Conservation (phyloP, 345 rosid species). For the Geranium brycei region DNA sequence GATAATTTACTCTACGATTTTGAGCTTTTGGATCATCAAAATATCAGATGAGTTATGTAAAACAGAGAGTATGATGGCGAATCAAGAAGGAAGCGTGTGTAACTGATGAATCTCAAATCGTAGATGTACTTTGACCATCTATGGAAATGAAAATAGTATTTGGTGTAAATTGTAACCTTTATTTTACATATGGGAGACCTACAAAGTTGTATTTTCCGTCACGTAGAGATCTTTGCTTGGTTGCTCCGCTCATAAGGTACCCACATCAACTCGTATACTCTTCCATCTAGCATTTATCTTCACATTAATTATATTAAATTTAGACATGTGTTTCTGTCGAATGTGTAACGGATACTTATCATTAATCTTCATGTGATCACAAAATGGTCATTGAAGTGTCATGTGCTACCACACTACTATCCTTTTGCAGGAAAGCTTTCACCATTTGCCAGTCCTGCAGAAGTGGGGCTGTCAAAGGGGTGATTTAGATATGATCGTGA, state of each 20-base stretch:
- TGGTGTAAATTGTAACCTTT: not conserved
- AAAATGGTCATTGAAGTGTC: not conserved
- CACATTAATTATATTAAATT: not conserved
- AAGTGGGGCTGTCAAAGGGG: not conserved
- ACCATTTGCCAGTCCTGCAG: not conserved
- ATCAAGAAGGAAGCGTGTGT: not conserved
- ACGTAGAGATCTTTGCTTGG: slow-evolving; percentile 1
- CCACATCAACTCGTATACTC: not conserved
- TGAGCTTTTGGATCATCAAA: not conserved
- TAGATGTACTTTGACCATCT: not conserved
- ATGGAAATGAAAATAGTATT: not conserved
- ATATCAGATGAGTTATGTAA: not conserved
- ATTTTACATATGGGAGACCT: not conserved
- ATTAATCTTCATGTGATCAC: not conserved
- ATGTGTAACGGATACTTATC: not conserved
- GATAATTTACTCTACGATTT: not conserved
- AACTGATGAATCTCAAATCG: not conserved
- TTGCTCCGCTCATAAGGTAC: slow-evolving; percentile 3
- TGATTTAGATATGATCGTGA: not conserved
- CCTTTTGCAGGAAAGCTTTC: not conserved
- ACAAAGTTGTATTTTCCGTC: not conserved
- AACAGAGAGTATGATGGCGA: not conserved
- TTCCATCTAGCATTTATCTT: not conserved
- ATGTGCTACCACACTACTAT: not conserved
- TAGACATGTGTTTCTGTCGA: not conserved